A percentile compares a stretch with the other conserved stretches of the same genome.
Evolutionary conservation across 352 stramenopile species (phyloP).

Genomic region (Globisporangium paroecandrum): DNA sequence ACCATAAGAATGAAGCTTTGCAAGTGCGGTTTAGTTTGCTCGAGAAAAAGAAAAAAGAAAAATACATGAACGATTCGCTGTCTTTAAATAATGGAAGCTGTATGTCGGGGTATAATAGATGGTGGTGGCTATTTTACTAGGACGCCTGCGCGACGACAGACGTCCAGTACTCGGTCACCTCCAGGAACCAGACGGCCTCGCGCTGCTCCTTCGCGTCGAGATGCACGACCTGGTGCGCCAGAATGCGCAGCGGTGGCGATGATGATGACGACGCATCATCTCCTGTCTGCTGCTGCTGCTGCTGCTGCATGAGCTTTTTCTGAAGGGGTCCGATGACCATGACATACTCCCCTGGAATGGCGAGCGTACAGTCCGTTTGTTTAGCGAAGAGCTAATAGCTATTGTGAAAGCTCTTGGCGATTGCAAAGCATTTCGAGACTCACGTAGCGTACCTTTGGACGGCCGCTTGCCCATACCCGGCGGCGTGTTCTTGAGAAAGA

Average conservation of each 20-base stretch:
- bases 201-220: conserved; percentile 53
- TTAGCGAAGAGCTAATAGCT: too few relatives aligned
- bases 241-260: conserved; percentile 19
- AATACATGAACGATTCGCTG: not conserved
- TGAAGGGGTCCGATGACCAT: conserved; percentile 75
- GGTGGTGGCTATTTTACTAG: not conserved
- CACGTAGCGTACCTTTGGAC: conserved; percentile 24
- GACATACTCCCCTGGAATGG: conserved; percentile 51
- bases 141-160: conserved; percentile 25
- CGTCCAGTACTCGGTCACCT: conserved; percentile 74
- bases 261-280: conserved; percentile 9
- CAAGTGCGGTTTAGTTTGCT: not conserved
- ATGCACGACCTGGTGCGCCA: conserved; percentile 62
- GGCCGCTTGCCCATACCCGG: conserved; percentile 37
- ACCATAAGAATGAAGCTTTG: not conserved
- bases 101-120: not conserved
- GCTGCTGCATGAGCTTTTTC: conserved; percentile 24
- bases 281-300: conserved; percentile 3
- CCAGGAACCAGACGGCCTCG: conserved; percentile 65
- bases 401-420: too few relatives aligned
- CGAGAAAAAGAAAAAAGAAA: not conserved
- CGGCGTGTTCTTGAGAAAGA: conserved; percentile 62
- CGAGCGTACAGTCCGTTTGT: not conserved
- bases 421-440: too few relatives aligned
- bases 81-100: not conserved